Conservation (phyloP, 1,139 yeast genomes). For the Suhomyces panamericanus region DNA sequence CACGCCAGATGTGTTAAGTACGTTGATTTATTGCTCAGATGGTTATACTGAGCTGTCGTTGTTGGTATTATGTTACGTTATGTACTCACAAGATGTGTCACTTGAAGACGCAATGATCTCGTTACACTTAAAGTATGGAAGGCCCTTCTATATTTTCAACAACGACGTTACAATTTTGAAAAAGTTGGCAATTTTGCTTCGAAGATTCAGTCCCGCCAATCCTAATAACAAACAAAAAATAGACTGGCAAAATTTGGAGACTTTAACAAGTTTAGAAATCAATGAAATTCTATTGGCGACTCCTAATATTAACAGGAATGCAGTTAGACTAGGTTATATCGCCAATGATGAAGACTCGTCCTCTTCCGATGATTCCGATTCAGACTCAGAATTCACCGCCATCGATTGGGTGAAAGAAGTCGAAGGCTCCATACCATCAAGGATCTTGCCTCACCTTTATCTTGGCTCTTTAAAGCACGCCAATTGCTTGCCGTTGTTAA, state of each 20-base stretch:
- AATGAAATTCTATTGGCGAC: slow-evolving; percentile 33
- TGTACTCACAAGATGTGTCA: slow-evolving; percentile 58
- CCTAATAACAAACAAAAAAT: slow-evolving; percentile 17
- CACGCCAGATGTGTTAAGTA: slow-evolving; percentile 27
- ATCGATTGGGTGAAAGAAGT: slow-evolving; percentile 44
- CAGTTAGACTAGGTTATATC: slow-evolving; percentile 28
- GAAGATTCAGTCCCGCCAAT: slow-evolving; percentile 52
- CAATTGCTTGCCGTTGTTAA: slow-evolving; percentile 61
- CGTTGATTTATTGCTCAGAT: slow-evolving; percentile 76
- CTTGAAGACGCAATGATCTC: slow-evolving; percentile 55
- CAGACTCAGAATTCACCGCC: slow-evolving; percentile 9
- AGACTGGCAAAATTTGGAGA: slow-evolving; percentile 31
- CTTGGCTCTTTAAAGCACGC: slow-evolving; percentile 88
- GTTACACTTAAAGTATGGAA: slow-evolving; percentile 59
- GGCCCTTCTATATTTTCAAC: slow-evolving; percentile 84
- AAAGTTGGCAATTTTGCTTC: slow-evolving; percentile 62
- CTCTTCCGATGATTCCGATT: slow-evolving; percentile 16
- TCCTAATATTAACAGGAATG: slow-evolving; percentile 3
- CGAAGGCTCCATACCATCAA: slow-evolving; percentile 68
- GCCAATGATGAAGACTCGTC: slow-evolving; percentile 17
- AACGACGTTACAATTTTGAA: slow-evolving; percentile 68
- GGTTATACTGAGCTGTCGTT: slow-evolving; percentile 92
- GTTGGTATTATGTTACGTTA: slow-evolving; percentile 65
- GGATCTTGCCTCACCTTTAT: slow-evolving; percentile 79
- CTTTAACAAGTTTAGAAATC: slow-evolving; percentile 32